Base-by-base conservation (phyloP, 75 land plant species). In the Larix kaempferi region DNA sequence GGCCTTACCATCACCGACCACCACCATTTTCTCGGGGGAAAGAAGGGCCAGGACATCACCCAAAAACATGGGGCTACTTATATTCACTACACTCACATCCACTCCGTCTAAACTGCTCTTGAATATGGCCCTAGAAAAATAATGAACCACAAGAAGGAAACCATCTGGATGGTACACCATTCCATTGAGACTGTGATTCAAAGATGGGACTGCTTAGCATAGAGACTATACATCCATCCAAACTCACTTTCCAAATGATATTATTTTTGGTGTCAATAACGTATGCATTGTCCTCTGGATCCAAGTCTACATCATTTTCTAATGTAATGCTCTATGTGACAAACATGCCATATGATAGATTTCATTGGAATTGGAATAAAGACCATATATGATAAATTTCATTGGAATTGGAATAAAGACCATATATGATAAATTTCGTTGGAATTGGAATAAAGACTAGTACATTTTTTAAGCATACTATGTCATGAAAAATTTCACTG, bases 281-380 rank as follows among this genome's bases (percentile, higher is more conserved):
- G 44, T 93, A 93, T 1, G 88, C 83, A 41, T 80, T 93, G 11
- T 93, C 93, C 11, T 84, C 88, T 2, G 71, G 64, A 56, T 91
- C 95, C 3, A 93, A 84, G 0, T 88, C 88, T 8, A 93, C 95
- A 74, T 88, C 95, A 54, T 93, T 91, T 7, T 93, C 93, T 16
- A 81, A 57, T 3, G 86, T 64, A 49, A 49, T 49, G 16, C 67
- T 77, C 79, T 79, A 87, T 49, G 54, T 49, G 12, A 10, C 12
- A 49, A 11, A 49, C 54, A 49, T 11, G 54, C 54, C 54, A 49
- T 49, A 49, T 10, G 54, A 49, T 49, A 10, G 10, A 49, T 49
- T 49, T 49, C 54, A 49, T 49, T 49, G 12, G 12, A 49, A 11
- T 10, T 29, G 33, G 33, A 29, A 29, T 29, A 29, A 29, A n/a